Base-by-base conservation (phyloP, 345 rosid genomes). In the Acer negundo region DNA sequence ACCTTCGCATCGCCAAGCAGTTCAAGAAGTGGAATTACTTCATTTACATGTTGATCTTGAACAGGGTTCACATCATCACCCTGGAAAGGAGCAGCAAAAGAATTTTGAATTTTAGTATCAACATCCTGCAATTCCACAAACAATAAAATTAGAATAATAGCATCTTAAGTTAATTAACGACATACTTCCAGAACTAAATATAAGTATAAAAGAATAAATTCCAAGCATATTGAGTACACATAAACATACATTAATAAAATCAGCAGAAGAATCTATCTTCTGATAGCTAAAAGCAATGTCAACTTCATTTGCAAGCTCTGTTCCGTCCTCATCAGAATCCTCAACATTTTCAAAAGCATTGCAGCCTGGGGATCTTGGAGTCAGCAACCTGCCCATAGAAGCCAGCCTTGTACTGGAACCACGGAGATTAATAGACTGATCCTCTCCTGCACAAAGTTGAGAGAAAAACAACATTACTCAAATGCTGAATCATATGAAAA, bases 291-390 rank as follows among this genome's bases (percentile, higher is more conserved):
- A 80, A 77, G 64, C 15, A 47, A 65, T 55, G 20, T 79, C 87
- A 79, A 82, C 88, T 65, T 82, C 87, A 61, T 75, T 71, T 12
- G 72, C 85, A 81, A 65, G 62, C 76, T 83, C 91, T 26, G 87
- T 88, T 51, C 82, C 87, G 56, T 86, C 91, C 15, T 88, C 91
- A 0, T 86, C 91, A 75, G 89, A 88, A 58, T 88, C 91, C 56
- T 72, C 81, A 4, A 65, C 62, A 63, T 78, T 75, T 35, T 77
- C 90, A 67, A 78, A 80, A 7, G 83, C 75, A 79, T 58, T 82
- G 23, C 78, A 79, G 62, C 79, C 79, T 0, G 87, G 86, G 20
- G 91, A 84, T 74, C 84, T 82, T 2, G 91, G 89, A 79, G 90
- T 82, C 78, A 74, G 55, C 23, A 80, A 53, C 72, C 87, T 77